These are phyloP conservation scores for Cladophialophora carrionii DNA, from an alignment of 2,329 filamentous ascomycete genomes.

Conservation along the genomic window DNA sequence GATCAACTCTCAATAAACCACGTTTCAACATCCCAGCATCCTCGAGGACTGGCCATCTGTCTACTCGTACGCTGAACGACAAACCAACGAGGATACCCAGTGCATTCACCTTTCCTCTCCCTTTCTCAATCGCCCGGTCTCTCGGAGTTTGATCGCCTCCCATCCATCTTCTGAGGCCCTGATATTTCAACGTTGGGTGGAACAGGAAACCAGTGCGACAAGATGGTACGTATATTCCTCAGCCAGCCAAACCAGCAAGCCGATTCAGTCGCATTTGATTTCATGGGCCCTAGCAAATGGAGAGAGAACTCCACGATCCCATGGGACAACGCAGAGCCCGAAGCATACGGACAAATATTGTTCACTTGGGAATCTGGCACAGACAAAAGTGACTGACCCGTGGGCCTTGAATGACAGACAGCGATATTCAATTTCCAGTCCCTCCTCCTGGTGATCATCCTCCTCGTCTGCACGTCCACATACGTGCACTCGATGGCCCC, in stretches of 20 bases:
- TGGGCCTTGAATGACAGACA: conserved; percentile 59
- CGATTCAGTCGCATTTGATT: too few species aligned
- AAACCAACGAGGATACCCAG: background rate
- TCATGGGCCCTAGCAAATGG: too few species aligned
- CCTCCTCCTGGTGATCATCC: conserved; percentile 87
- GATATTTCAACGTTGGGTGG: background rate
- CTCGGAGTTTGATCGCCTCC: background rate
- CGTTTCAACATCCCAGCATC: background rate
- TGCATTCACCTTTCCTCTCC: background rate
- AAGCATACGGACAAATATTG: background rate
- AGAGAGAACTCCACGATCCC: too few species aligned
- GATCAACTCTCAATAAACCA: background rate
- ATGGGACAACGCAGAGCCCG: background rate
- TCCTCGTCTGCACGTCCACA: conserved; percentile 93
- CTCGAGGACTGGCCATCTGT: background rate
- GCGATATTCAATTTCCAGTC: conserved; percentile 99
- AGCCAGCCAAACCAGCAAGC: too few species aligned
- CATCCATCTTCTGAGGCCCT: background rate
- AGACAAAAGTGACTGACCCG: background rate
- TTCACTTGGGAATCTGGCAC: background rate
- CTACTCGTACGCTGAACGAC: background rate
- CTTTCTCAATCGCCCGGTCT: background rate
- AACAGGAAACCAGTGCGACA: background rate
- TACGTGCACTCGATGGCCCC: conserved; percentile 92
- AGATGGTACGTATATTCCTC: background rate